Evolutionary conservation across 345 rosid species (phyloP).

Genomic region (Citrus mangshanensis): DNA sequence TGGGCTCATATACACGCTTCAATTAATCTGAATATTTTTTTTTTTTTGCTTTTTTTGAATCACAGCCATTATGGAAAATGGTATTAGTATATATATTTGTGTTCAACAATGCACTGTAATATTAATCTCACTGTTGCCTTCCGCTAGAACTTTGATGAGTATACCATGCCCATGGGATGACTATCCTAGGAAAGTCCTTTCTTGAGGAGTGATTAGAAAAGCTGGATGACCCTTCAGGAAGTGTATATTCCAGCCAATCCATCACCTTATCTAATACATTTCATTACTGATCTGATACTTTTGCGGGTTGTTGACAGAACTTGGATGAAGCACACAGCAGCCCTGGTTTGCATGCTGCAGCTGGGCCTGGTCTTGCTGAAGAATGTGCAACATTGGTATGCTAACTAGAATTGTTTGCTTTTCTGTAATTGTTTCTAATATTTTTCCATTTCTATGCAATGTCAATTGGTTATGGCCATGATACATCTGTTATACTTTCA

Average conservation of each 20-base stretch:
- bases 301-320: slow-evolving; percentile 51
- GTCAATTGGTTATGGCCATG: neutral
- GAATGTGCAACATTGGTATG: slow-evolving; percentile 84
- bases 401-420: neutral
- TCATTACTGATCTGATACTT: slow-evolving; percentile 13
- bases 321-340: slow-evolving; percentile 91
- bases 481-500: neutral
- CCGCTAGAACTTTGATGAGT: neutral
- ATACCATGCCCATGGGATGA: neutral
- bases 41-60: neutral
- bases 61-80: neutral
- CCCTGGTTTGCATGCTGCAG: slow-evolving; percentile 91
- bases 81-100: neutral
- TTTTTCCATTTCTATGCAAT: neutral
- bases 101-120: neutral
- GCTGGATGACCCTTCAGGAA: neutral
- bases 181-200: neutral
- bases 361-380: slow-evolving; percentile 96
- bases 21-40: neutral
- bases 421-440: neutral
- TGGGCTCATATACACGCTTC: neutral
- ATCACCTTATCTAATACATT: neutral
- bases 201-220: neutral
- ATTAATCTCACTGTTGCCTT: neutral
- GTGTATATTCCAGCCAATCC: neutral